Conservation (phyloP, 768 basidiomycete genomes). For the Clathrus columnatus region DNA sequence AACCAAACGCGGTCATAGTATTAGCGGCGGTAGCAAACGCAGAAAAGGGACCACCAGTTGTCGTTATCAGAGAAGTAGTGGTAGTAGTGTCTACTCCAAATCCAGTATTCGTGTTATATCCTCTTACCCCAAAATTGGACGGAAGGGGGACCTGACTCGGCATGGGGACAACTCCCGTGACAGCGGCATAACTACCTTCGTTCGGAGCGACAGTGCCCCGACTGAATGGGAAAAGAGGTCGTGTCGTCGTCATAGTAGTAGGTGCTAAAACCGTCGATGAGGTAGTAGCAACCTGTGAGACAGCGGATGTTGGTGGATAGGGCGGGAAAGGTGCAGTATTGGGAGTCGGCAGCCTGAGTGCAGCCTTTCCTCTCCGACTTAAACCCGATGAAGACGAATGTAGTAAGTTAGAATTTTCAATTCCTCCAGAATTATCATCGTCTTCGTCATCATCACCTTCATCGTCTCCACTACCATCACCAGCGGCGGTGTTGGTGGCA, state of each 20-base stretch:
- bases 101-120: too few species aligned
- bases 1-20: too few species aligned
- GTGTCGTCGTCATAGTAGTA: not conserved
- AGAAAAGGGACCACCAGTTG: not conserved
- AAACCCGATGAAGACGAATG: too few species aligned
- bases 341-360: too few species aligned
- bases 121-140: not conserved
- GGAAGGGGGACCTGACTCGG: not conserved
- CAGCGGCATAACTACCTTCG: constrained; percentile 10
- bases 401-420: not conserved
- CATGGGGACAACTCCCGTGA: not conserved
- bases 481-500: not conserved
- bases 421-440: not conserved
- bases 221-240: not conserved
- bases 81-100: too few species aligned
- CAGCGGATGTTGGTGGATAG: too few species aligned
- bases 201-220: constrained; percentile 2
- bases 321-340: too few species aligned
- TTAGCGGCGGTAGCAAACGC: not conserved
- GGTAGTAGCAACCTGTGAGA: not conserved
- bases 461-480: not conserved
- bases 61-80: too few species aligned
- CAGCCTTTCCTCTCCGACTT: too few species aligned
- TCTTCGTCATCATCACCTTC: not conserved
- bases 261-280: too few species aligned